These are phyloP conservation scores for Aspergillus puulaauensis DNA, from an alignment of 2,329 filamentous ascomycete genomes.

Conservation along the genomic window DNA sequence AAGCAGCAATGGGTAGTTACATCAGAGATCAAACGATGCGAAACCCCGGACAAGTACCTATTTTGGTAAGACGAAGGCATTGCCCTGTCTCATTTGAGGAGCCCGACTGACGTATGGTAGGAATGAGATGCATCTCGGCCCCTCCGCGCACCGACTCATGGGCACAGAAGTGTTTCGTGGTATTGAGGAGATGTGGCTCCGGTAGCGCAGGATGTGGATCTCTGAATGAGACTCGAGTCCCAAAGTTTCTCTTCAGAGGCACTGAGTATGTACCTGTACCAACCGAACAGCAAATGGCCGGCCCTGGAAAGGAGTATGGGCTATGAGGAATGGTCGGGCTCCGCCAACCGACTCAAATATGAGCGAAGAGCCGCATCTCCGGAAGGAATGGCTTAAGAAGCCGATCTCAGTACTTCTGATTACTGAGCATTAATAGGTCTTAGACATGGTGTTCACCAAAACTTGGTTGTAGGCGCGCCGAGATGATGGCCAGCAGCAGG, in stretches of 20 bases:
- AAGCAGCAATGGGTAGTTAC: slow-evolving; percentile 29
- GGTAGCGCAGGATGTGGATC: slow-evolving; percentile 7
- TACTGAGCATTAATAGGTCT: slow-evolving; percentile 7
- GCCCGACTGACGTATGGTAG: slow-evolving; percentile 24
- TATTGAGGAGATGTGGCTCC: slow-evolving; percentile 35
- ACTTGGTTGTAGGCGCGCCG: not conserved
- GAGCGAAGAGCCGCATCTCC: slow-evolving; percentile 1
- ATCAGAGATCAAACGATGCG: slow-evolving; percentile 33
- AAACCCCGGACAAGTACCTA: slow-evolving; percentile 38
- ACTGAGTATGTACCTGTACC: not conserved
- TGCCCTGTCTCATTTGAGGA: slow-evolving; percentile 2
- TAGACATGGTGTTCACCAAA: slow-evolving; percentile 12
- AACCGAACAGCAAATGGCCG: not conserved
- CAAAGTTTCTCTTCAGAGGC: not conserved
- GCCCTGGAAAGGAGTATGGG: not conserved
- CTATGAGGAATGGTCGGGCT: not conserved
- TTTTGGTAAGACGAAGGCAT: slow-evolving; percentile 37
- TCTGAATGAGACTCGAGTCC: not conserved
- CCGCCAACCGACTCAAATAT: slow-evolving; percentile 10
- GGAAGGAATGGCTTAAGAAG: not conserved
- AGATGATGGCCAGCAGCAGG: not conserved
- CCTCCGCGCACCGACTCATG: slow-evolving; percentile 39
- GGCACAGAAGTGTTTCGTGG: slow-evolving; percentile 38
- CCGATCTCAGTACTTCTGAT: not conserved
- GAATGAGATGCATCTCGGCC: slow-evolving; percentile 43